These are phyloP conservation scores for Suhomyces kunorum DNA, from an alignment of 1,139 yeast species.

Conservation along the genomic window DNA sequence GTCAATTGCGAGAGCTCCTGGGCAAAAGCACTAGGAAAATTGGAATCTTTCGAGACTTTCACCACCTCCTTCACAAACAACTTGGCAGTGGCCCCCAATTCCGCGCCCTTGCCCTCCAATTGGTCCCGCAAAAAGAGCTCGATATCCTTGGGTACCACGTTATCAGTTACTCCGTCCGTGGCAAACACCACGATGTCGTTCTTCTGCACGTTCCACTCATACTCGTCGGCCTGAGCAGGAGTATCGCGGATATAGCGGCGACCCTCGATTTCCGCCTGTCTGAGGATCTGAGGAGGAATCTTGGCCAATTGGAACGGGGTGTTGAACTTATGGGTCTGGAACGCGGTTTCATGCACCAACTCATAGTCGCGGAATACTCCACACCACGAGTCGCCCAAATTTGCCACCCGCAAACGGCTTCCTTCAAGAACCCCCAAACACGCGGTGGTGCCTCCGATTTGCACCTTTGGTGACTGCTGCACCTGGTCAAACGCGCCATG, in stretches of 20 bases:
- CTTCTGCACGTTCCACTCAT: slow-evolving; percentile 52
- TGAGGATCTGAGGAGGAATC: slow-evolving; percentile 64
- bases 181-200: slow-evolving; percentile 82
- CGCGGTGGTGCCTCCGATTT: slow-evolving; percentile 96
- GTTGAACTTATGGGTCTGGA: slow-evolving; percentile 86
- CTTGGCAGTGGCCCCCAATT: slow-evolving; percentile 46
- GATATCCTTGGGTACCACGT: slow-evolving; percentile 73
- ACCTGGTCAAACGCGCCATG: slow-evolving; percentile 56
- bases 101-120: slow-evolving; percentile 16
- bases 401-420: slow-evolving; percentile 61
- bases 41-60: slow-evolving; percentile 67
- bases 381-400: slow-evolving; percentile 94
- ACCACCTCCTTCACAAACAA: slow-evolving; percentile 69
- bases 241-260: slow-evolving; percentile 60
- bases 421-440: slow-evolving; percentile 74
- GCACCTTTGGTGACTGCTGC: slow-evolving; percentile 56
- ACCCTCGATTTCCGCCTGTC: slow-evolving; percentile 57
- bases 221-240: slow-evolving; percentile 54
- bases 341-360: slow-evolving; percentile 65
- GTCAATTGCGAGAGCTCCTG: slow-evolving; percentile 72
- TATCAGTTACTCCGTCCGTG: slow-evolving; percentile 93
- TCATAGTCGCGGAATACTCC: slow-evolving; percentile 73
- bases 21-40: slow-evolving; percentile 83
- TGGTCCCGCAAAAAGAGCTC: slow-evolving; percentile 58
- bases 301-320: slow-evolving; percentile 91